Percentiles rank a stretch among this genome's conserved stretches.
These are phyloP conservation scores for Myriosclerotinia curreyana DNA, from an alignment of 2,329 filamentous ascomycete genomes.

Conservation along the genomic window DNA sequence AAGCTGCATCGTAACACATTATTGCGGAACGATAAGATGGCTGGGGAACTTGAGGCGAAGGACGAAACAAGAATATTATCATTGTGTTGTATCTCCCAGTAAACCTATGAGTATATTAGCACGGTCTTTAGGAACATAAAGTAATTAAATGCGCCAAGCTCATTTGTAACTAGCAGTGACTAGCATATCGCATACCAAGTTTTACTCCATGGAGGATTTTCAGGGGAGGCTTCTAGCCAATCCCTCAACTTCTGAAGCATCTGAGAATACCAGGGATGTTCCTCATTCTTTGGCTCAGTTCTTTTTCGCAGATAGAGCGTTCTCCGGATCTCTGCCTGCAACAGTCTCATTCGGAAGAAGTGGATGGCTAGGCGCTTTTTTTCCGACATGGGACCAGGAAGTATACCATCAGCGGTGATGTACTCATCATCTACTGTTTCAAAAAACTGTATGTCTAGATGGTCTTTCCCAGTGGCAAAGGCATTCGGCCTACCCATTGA, in stretches of 20 bases:
- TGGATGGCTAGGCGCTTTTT: slow-evolving; percentile 90
- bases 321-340: slow-evolving; percentile 84
- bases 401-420: slow-evolving; percentile 75
- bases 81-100: slow-evolving; percentile 76
- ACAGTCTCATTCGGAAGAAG: slow-evolving; percentile 84
- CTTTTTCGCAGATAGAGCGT: slow-evolving; percentile 83
- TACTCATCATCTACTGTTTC: slow-evolving; percentile 76
- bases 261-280: slow-evolving; percentile 79
- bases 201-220: slow-evolving; percentile 68
- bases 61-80: slow-evolving; percentile 82
- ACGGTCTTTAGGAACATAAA: not conserved
- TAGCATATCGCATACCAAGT: slow-evolving; percentile 59
- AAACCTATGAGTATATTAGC: slow-evolving; percentile 50
- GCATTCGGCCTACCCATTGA: slow-evolving; percentile 83
- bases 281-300: slow-evolving; percentile 70
- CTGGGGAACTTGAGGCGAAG: slow-evolving; percentile 86
- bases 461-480: slow-evolving; percentile 77
- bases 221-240: slow-evolving; percentile 76
- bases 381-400: slow-evolving; percentile 67
- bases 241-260: slow-evolving; percentile 76
- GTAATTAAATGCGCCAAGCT: slow-evolving; percentile 2
- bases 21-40: slow-evolving; percentile 76
- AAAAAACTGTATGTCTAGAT: slow-evolving; percentile 84
- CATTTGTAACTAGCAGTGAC: slow-evolving; percentile 21
- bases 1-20: slow-evolving; percentile 78